Evolutionary conservation across 2,329 filamentous ascomycete genomes (phyloP).

Genomic region (Paracorniculantispora psalliotae): DNA sequence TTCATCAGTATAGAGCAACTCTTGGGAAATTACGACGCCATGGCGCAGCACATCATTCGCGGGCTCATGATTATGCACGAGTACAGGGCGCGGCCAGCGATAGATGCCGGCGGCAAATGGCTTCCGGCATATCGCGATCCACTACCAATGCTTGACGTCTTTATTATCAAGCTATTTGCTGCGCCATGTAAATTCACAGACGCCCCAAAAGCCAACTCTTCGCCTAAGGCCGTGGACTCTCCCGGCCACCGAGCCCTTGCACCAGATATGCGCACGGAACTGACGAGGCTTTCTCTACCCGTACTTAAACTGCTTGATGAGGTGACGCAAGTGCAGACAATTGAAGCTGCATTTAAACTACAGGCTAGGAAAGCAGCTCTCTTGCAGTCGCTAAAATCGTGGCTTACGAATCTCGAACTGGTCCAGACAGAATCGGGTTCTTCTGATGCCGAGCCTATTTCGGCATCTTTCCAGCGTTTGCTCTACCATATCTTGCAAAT

Average conservation of each 20-base stretch:
- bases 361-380: background rate
- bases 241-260: conserved; percentile 27
- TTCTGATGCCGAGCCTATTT: background rate
- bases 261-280: conserved; percentile 32
- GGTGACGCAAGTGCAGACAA: background rate
- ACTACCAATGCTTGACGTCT: conserved; percentile 36
- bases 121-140: conserved; percentile 27
- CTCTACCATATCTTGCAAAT: background rate
- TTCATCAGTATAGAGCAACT: conserved; percentile 45
- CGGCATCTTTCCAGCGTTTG: background rate
- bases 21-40: conserved; percentile 33
- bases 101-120: conserved; percentile 24
- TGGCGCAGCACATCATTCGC: conserved; percentile 38
- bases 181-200: conserved; percentile 39
- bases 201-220: conserved; percentile 15
- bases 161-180: conserved; percentile 38
- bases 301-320: conserved; percentile 28
- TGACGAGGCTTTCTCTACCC: conserved; percentile 28
- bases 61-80: conserved; percentile 41
- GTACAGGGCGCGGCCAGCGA: conserved; percentile 31
- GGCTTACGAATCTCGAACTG: background rate
- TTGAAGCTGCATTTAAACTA: background rate
- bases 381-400: background rate
- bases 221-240: conserved; percentile 19
- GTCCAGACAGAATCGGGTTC: conserved; percentile 7